Evolutionary conservation across 2,329 filamentous ascomycete species (phyloP), one percentile per base, ranked within the genome.

Genomic region (Pestalotiopsis sp.): DNA sequence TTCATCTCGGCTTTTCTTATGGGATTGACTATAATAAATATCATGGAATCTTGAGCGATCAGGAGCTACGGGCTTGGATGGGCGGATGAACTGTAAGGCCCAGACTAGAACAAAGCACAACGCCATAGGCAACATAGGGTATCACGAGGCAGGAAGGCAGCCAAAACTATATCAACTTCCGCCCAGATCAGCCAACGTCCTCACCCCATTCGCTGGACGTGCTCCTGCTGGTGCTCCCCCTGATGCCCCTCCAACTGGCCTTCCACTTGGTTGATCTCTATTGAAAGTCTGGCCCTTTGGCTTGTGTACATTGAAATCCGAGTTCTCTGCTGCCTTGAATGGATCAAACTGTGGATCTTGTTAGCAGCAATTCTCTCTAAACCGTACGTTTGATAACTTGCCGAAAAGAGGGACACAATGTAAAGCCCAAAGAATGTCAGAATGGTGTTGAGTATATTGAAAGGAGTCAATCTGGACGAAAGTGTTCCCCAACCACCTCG

Each of bases 341-440:
- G 87, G 85, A 75, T 91, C 89, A 67, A 91, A 84, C 85, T 90
- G 70, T 17, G n/a, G 12, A 31, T 20, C 12, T 7, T 27, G 25
- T 62, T 31, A 70, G 66, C 49, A 27, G 49, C 7, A 65, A 25
- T 23, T 58, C 69, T 58, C 31, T 14, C 27, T 67, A 45, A 65
- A 61, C 31, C 14, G 4, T 14, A 63, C 68, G 64, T 52, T 41
- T 59, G 56, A 3, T 17, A 57, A 83, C 86, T 68, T 82, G 86
- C 88, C 76, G 88, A 86, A 72, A 91, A 85, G n/a, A 92, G 78
- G 4, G 88, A 90, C 7, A 83, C 83, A 58, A 91, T 78, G 75
- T 91, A 92, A 4, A 92, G 78, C 14, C 88, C 89, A 60, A 91
- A 80, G 70, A 91, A 89, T 5, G 82, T 80, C 60, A 90, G 74